Conservation (phyloP, 768 basidiomycete genomes). For the Boletus sp. region DNA sequence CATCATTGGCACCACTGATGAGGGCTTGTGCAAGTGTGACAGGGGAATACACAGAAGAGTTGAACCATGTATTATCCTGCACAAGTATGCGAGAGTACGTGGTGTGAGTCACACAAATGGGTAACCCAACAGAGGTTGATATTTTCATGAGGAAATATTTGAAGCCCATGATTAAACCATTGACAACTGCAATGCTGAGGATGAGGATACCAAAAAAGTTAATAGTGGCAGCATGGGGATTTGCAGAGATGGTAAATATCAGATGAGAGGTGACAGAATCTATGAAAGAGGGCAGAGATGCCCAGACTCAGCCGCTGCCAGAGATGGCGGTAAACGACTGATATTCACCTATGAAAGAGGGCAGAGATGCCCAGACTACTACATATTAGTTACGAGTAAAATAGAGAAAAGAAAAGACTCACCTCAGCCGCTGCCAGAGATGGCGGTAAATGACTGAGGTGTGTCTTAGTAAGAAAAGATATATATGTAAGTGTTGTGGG, state of each 20-base stretch:
- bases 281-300: no score
- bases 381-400: no score
- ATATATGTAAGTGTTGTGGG: no score
- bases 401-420: no score
- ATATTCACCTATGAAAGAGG: no score
- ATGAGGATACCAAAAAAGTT: slow-evolving; percentile 70
- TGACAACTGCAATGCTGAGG: slow-evolving; percentile 67
- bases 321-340: no score
- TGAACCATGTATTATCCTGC: slow-evolving; percentile 90
- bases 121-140: slow-evolving; percentile 71
- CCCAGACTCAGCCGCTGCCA: no score
- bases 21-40: slow-evolving; percentile 66
- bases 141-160: slow-evolving; percentile 83
- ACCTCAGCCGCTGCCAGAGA: no score
- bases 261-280: no score
- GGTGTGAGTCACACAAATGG: slow-evolving; percentile 48
- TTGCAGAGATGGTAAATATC: slow-evolving; percentile 69
- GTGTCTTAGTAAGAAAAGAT: no score
- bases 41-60: slow-evolving; percentile 57
- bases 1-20: slow-evolving; percentile 89
- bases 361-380: no score
- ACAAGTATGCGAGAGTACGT: slow-evolving; percentile 58
- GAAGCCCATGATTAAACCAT: slow-evolving; percentile 70
- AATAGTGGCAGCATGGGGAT: slow-evolving; percentile 63
- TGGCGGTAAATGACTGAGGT: no score